phyloP scores from a whole-genome alignment of 2,329 filamentous ascomycete genomes.

The Thermoascus crustaceus region DNA sequence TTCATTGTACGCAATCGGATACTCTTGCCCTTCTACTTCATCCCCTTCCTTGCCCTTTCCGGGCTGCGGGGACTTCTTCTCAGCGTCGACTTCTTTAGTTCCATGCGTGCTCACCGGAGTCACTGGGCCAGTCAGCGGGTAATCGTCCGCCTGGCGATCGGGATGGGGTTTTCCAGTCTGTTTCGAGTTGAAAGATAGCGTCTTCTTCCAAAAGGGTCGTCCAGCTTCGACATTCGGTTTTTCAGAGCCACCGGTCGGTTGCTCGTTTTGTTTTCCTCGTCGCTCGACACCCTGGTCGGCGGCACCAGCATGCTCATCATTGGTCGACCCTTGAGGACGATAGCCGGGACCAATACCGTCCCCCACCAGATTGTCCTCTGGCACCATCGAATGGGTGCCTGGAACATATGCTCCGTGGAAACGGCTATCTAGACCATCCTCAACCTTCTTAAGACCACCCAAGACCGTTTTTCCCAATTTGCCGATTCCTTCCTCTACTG shows the following conservation, averaged over 20 bases:
- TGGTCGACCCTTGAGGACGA: conserved; percentile 3
- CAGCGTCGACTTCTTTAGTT: conserved; percentile 3
- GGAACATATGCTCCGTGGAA: conserved; percentile 27
- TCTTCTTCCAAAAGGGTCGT: conserved; percentile 26
- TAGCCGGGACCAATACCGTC: conserved; percentile 4
- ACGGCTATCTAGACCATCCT: conserved; percentile 27
- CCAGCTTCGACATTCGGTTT: not conserved
- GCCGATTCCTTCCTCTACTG: conserved; percentile 42
- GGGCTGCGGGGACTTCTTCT: conserved; percentile 3
- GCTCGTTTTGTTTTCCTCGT: not conserved
- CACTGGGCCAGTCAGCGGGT: conserved; percentile 29
- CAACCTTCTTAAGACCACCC: conserved; percentile 35
- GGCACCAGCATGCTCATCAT: conserved; percentile 5
- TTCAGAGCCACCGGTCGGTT: not conserved
- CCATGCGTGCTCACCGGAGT: conserved; percentile 10
- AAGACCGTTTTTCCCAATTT: conserved; percentile 39
- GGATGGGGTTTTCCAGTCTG: conserved; percentile 15
- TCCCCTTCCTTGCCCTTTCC: conserved; percentile 18
- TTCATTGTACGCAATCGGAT: conserved; percentile 56
- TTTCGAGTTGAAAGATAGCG: conserved; percentile 23
- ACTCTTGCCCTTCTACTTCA: conserved; percentile 34
- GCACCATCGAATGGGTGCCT: no score
- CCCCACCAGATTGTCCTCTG: conserved; percentile 4
- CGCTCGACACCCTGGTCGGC: conserved; percentile 1
- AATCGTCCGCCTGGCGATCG: conserved; percentile 22